Evolutionary conservation across 2,329 filamentous ascomycete species (phyloP), one percentile per base, ranked within the genome.

Genomic region (Cordyceps pruinosa): DNA sequence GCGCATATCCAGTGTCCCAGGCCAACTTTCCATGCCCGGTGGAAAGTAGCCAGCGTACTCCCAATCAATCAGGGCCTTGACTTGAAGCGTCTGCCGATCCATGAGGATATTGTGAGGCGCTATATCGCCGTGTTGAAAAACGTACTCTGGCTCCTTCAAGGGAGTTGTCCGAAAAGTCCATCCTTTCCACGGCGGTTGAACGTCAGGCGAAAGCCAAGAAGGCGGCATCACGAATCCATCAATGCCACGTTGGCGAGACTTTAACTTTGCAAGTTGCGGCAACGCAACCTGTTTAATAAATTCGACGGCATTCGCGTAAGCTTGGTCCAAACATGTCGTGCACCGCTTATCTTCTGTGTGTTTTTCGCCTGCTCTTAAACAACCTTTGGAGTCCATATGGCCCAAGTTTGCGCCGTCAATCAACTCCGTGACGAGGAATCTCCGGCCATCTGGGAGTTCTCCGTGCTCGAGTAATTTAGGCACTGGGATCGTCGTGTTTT

Each of bases 151-250:
- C 48, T 55, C 28, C 39, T 45, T 17, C 7, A 57, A 34, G 4
- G 60, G 56, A 19, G 59, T 15, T 34, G 53, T 58, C 12, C 41
- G 49, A 5, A 25, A 60, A 17, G 23, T 54, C 25, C 53, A 55
- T 34, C 58, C 48, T 25, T 55, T 47, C 58, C 58, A 60, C 15
- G 58, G 56, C 2, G 37, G 19, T 4, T 26, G 2, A 5, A 34
- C 15, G 57, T 58, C 60, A 1, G 56, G 23, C 26, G n/a, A 10
- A 2, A 61, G 12, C 60, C 60, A 61, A 12, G 28, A 30, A 13
- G 60, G 60, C 17, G 59, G 59, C 59, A 62, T 61, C 19, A 59
- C 60, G 41, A 60, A 61, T 19, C 59, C 60, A n/a, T 61, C 53
- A 9, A 60, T 46, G 5, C 59, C 59, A 6, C 56, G 39, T 17